Evolutionary conservation across 352 stramenopile genomes (phyloP).

Genomic region (Globisporangium okanoganense): DNA sequence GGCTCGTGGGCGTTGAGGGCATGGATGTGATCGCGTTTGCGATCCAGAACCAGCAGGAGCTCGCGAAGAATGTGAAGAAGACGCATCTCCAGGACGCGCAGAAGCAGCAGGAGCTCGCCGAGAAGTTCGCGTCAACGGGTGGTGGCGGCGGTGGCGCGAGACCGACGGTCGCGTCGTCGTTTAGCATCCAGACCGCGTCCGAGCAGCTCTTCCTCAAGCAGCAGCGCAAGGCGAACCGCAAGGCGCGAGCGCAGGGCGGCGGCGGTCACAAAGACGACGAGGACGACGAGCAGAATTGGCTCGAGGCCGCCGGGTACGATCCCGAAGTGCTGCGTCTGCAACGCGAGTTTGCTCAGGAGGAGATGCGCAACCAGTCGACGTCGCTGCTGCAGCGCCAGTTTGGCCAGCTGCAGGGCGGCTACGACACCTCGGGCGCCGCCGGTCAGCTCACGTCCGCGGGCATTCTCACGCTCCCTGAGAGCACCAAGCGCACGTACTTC

Average conservation of each 20-base stretch:
- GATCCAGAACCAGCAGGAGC: conserved; percentile 43
- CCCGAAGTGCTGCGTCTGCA: conserved; percentile 71
- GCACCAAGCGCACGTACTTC: conserved; percentile 68
- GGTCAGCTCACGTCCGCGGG: conserved; percentile 62
- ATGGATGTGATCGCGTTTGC: conserved; percentile 84
- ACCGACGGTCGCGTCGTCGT: conserved; percentile 30
- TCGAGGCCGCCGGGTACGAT: conserved; percentile 77
- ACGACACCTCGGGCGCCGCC: conserved; percentile 58
- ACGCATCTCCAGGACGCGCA: conserved; percentile 40
- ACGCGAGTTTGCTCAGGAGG: conserved; percentile 66
- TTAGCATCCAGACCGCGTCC: conserved; percentile 65
- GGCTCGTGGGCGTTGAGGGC: conserved; percentile 79
- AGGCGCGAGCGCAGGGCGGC: conserved; percentile 19
- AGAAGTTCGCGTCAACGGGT: conserved; percentile 11
- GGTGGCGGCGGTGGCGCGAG: conserved; percentile 8
- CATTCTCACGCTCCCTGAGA: conserved; percentile 45
- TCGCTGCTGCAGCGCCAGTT: conserved; percentile 78
- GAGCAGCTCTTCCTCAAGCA: conserved; percentile 63
- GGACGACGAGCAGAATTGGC: conserved; percentile 54
- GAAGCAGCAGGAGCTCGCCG: conserved; percentile 36
- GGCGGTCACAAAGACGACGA: conserved; percentile 19
- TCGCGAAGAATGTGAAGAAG: conserved; percentile 27
- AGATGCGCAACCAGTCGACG: conserved; percentile 51
- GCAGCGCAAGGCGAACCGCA: conserved; percentile 43
- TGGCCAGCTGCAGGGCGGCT: conserved; percentile 59